These are phyloP conservation scores for Diaporthe aspalathi DNA, from an alignment of 2,329 filamentous ascomycete genomes.

Conservation along the genomic window DNA sequence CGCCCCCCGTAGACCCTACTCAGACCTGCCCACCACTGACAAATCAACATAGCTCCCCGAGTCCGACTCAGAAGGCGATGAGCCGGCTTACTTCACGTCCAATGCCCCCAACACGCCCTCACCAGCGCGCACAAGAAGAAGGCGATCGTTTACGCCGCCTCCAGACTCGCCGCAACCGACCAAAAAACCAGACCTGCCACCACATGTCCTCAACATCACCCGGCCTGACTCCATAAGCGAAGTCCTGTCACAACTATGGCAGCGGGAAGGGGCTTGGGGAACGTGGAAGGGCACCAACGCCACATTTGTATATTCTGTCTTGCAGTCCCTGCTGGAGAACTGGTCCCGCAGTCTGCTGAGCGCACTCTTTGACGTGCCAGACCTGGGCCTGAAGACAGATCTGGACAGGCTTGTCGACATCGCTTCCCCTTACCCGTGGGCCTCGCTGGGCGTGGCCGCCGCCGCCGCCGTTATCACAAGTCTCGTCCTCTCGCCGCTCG, in stretches of 20 bases:
- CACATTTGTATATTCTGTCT: slow-evolving; percentile 89
- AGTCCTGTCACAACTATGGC: slow-evolving; percentile 88
- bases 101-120: slow-evolving; percentile 66
- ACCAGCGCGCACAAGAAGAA: slow-evolving; percentile 51
- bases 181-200: slow-evolving; percentile 50
- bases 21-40: slow-evolving; percentile 3
- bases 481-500: slow-evolving; percentile 84
- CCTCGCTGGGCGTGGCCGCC: slow-evolving; percentile 79
- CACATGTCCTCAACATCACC: slow-evolving; percentile 76
- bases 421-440: slow-evolving; percentile 84
- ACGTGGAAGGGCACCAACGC: slow-evolving; percentile 95
- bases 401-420: slow-evolving; percentile 79
- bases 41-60: slow-evolving; percentile 59
- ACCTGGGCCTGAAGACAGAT: slow-evolving; percentile 80
- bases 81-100: slow-evolving; percentile 87
- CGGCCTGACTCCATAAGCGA: slow-evolving; percentile 85
- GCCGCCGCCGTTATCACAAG: slow-evolving; percentile 77
- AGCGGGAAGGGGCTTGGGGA: slow-evolving; percentile 88
- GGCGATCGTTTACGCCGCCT: slow-evolving; percentile 48
- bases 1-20: no score
- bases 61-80: slow-evolving; percentile 78
- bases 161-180: slow-evolving; percentile 49
- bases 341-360: slow-evolving; percentile 93
- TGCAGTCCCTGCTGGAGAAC: slow-evolving; percentile 88
- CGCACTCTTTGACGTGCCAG: slow-evolving; percentile 89